Conservation (phyloP, 192 early-diverging fungal species). For the Backusella luteola region DNA sequence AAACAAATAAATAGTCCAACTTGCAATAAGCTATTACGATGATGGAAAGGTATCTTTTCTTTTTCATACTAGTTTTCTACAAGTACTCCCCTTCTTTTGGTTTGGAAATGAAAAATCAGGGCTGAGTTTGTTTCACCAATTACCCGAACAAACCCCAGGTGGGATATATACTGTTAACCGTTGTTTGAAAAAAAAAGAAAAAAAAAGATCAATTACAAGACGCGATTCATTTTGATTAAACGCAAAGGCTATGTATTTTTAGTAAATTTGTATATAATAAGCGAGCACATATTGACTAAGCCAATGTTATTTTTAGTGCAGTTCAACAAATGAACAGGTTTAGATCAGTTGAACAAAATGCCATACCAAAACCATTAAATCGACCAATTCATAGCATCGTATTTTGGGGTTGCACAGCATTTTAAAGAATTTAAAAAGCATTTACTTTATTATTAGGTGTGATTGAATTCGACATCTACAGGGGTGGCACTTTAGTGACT, state of each 20-base stretch:
- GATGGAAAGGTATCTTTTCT: background rate
- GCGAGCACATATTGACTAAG: too few relatives aligned
- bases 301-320: too few relatives aligned
- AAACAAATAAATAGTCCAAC: background rate
- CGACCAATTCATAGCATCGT: background rate
- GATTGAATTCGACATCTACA: background rate
- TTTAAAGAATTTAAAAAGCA: too few relatives aligned
- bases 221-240: background rate
- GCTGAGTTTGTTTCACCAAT: background rate
- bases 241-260: background rate
- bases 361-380: background rate
- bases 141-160: background rate
- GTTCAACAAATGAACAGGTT: background rate
- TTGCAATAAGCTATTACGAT: background rate
- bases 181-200: background rate
- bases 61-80: background rate
- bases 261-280: too few relatives aligned
- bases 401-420: background rate
- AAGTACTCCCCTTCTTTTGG: background rate
- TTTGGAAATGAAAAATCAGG: background rate
- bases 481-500: background rate
- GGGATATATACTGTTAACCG: background rate
- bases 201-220: background rate
- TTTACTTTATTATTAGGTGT: too few relatives aligned
- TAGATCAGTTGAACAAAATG: background rate